These are phyloP conservation scores for Cladosporium colombiae DNA, from an alignment of 2,329 filamentous ascomycete species.

Conservation along the genomic window DNA sequence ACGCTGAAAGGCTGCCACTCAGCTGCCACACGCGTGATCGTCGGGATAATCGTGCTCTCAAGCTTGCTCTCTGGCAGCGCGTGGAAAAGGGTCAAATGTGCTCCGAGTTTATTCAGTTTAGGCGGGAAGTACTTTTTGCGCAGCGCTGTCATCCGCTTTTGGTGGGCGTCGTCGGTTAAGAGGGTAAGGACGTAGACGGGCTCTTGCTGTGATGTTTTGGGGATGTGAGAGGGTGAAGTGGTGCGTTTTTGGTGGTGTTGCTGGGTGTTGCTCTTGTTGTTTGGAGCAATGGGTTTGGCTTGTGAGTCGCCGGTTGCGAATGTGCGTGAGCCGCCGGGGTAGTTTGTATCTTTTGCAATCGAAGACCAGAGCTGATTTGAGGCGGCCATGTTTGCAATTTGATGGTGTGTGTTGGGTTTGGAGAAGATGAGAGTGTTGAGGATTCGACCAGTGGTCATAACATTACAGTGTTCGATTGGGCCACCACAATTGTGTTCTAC, in stretches of 20 bases:
- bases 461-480: no score
- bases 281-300: neutral
- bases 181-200: constrained; percentile 48
- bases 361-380: constrained; percentile 12
- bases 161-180: constrained; percentile 41
- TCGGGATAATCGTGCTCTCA: constrained; percentile 37
- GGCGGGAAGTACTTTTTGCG: constrained; percentile 45
- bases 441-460: no score
- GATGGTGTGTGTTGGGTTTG: neutral
- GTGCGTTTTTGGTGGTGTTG: constrained; percentile 23
- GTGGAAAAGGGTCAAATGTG: constrained; percentile 50
- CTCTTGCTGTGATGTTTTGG: constrained; percentile 40
- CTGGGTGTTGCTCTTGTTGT: neutral
- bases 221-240: constrained; percentile 30
- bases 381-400: constrained; percentile 2
- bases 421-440: neutral
- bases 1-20: constrained; percentile 41
- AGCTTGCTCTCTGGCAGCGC: constrained; percentile 46
- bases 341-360: constrained; percentile 13
- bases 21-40: constrained; percentile 34
- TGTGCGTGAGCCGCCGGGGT: constrained; percentile 9
- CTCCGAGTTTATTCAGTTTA: constrained; percentile 45
- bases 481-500: no score
- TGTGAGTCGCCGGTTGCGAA: constrained; percentile 8
- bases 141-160: constrained; percentile 42